These are phyloP conservation scores for Phytophthora meadii DNA, from an alignment of 352 stramenopile genomes.

Conservation along the genomic window DNA sequence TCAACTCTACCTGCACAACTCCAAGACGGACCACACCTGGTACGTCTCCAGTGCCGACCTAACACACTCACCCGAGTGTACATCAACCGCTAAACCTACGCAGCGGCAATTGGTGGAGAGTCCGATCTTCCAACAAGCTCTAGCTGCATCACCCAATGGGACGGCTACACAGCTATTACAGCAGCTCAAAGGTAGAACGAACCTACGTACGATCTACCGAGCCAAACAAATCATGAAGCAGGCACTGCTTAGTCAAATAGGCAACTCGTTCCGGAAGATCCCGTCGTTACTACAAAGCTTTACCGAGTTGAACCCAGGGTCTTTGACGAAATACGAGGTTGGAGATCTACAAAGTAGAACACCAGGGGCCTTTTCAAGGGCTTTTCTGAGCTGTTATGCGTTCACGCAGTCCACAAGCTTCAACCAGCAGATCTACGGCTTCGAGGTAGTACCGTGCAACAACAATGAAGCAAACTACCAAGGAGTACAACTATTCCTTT, in stretches of 20 bases:
- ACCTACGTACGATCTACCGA: slow-evolving; percentile 65
- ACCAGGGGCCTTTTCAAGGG: slow-evolving; percentile 45
- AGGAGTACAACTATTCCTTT: slow-evolving; percentile 53
- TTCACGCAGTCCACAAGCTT: slow-evolving; percentile 45
- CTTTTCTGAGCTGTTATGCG: slow-evolving; percentile 56
- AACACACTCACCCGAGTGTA: slow-evolving; percentile 48
- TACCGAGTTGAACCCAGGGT: slow-evolving; percentile 43
- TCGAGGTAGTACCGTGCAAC: slow-evolving; percentile 45
- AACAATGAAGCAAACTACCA: slow-evolving; percentile 46
- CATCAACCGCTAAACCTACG: slow-evolving; percentile 59
- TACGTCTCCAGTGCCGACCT: slow-evolving; percentile 67
- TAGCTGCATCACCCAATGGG: slow-evolving; percentile 38
- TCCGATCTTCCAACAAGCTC: slow-evolving; percentile 44
- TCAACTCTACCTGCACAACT: slow-evolving; percentile 69
- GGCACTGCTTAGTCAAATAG: slow-evolving; percentile 38
- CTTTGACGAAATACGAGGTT: slow-evolving; percentile 39
- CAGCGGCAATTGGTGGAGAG: slow-evolving; percentile 63
- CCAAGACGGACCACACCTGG: slow-evolving; percentile 59
- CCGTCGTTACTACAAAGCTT: slow-evolving; percentile 51
- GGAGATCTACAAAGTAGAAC: slow-evolving; percentile 18
- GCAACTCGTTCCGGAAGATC: slow-evolving; percentile 50
- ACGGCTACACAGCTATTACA: slow-evolving; percentile 46
- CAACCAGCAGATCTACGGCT: slow-evolving; percentile 66
- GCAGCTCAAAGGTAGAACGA: slow-evolving; percentile 45
- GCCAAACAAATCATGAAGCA: slow-evolving; percentile 57